Conservation (phyloP, 148 eudicot genomes). For the Persicaria maculosa region DNA sequence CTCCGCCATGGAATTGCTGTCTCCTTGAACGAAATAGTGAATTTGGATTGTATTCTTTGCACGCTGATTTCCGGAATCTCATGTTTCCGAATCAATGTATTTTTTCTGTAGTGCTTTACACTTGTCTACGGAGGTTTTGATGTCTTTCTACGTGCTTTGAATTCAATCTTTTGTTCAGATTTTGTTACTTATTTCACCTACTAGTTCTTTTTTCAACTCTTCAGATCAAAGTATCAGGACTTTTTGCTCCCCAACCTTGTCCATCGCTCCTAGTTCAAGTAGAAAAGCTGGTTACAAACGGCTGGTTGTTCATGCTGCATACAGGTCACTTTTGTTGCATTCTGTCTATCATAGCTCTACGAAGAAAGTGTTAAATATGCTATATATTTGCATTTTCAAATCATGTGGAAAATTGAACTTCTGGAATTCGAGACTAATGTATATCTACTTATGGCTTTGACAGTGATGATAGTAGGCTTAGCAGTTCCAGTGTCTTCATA, state of each 20-base stretch:
- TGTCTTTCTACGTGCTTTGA: slow-evolving; percentile 8
- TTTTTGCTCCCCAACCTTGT: slow-evolving; percentile 36
- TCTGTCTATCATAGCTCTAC: no score
- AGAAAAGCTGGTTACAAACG: slow-evolving; percentile 30
- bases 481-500: slow-evolving; percentile 46
- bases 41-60: neutral
- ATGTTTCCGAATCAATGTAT: neutral
- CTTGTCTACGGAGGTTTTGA: neutral
- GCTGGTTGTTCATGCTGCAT: slow-evolving; percentile 55
- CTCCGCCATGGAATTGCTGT: neutral
- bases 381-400: neutral
- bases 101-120: neutral
- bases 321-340: slow-evolving; percentile 40
- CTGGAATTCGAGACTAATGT: neutral
- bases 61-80: neutral
- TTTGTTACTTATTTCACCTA: neutral
- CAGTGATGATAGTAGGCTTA: slow-evolving; percentile 64
- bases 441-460: slow-evolving; percentile 8
- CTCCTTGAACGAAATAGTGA: neutral
- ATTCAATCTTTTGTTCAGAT: slow-evolving; percentile 10
- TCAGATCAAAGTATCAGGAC: slow-evolving; percentile 31
- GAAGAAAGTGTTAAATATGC: neutral
- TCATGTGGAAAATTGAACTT: neutral
- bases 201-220: slow-evolving; percentile 36
- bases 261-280: slow-evolving; percentile 27